Evolutionary conservation across 1,284 basidiomycete species (phyloP), one percentile per base, ranked within the genome.

Genomic region (Fomitopsis palustris): DNA sequence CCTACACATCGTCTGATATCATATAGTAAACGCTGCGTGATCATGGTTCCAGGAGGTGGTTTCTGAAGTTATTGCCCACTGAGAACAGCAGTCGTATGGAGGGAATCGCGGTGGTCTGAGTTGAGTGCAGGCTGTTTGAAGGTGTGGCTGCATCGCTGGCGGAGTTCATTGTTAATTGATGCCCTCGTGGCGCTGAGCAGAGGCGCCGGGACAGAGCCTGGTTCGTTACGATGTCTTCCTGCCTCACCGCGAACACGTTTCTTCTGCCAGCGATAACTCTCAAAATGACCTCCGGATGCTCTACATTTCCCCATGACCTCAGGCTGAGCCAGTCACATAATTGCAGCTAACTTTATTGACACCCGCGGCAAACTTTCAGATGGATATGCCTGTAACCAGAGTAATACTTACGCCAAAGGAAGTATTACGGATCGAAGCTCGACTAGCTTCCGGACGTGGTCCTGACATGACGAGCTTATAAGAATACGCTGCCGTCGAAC

Each of bases 191-290:
- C 45, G 41, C 41, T 23, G 45, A 33, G 33, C 37, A 38, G 54
- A 37, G 31, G 58, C 47, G 54, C 49, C 43, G 51, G 33, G 38
- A 31, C 31, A 43, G 58, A 55, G 53, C 49, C 58, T 58, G 54
- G 47, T 33, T 33, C 49, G 21, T 2, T 5, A 52, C 35, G 31
- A 52, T 52, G 49, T 59, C 43, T 52, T 43, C 27, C 12, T 35
- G 65, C 65, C 67, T 68, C 67, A 57, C 67, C 64, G 54, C 39
- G 49, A 63, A 67, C 67, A 68, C 67, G 67, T 68, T 68, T 42
- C 59, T 56, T 61, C 31, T 54, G 12, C 29, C 41, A 33, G 41
- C 49, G 60, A 61, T 65, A 60, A 62, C 29, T 61, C 65, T 59
- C 56, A 53, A 58, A 54, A 56, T 16, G 57, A 63, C 57, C 54